A percentile compares a stretch with the other conserved stretches of the same genome.
Conservation (phyloP, 176 grass and related monocot species). For the Otatea glauca region DNA sequence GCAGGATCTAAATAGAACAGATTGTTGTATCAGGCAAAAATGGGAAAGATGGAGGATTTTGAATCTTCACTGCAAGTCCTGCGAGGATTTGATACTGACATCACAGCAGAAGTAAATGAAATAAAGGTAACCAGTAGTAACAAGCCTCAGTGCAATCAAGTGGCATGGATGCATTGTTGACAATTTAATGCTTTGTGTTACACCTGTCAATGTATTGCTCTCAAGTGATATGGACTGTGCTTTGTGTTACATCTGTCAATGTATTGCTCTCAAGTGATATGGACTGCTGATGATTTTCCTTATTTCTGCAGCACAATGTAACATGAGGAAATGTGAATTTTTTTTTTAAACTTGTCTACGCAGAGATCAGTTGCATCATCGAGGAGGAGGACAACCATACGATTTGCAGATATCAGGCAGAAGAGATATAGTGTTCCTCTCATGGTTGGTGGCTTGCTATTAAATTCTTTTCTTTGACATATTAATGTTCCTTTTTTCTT, state of each 20-base stretch:
- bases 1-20: constrained; percentile 34
- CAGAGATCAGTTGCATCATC: constrained; percentile 88
- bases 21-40: constrained; percentile 77
- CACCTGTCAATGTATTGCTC: constrained; percentile 29
- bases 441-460: constrained; percentile 51
- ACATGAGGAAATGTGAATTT: constrained; percentile 1
- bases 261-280: constrained; percentile 16
- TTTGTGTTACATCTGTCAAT: constrained; percentile 27
- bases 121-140: constrained; percentile 70
- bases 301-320: background rate
- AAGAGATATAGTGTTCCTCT: constrained; percentile 94
- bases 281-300: background rate
- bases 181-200: constrained; percentile 35
- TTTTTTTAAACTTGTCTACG: constrained; percentile 22
- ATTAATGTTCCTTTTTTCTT: background rate
- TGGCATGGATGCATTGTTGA: background rate
- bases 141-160: constrained; percentile 5
- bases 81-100: constrained; percentile 96
- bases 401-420: constrained; percentile 77
- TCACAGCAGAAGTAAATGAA: constrained; percentile 86
- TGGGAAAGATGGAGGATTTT: constrained; percentile 93
- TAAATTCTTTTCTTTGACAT: constrained; percentile 22
- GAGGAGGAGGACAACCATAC: constrained; percentile 77
- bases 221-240: background rate
- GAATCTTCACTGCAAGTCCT: constrained; percentile 93